A percentile compares a stretch with the other conserved stretches of the same genome.
phyloP scores from a whole-genome alignment of 116 monocot genomes.

The Trichopus zeylanicus region DNA sequence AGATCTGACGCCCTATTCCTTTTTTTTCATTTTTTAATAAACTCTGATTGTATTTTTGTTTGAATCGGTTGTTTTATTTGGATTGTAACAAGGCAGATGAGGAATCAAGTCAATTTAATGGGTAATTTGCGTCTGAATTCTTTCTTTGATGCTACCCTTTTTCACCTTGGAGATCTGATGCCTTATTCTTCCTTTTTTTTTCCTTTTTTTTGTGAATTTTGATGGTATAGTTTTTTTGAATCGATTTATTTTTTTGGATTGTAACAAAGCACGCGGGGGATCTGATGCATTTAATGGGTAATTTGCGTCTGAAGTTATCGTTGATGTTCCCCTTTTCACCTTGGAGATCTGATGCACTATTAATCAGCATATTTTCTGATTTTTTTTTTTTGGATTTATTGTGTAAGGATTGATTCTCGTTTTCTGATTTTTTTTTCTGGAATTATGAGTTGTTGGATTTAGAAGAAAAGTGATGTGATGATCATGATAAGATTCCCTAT shows the following conservation, averaged over 20 bases:
- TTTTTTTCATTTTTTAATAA: not conserved
- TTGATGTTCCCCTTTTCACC: no score
- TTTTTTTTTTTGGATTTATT: constrained; percentile 1
- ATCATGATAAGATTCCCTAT: constrained; percentile 24
- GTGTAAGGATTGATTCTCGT: not conserved
- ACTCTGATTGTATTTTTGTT: not conserved
- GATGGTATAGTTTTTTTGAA: no score
- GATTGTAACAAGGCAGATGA: constrained; percentile 25
- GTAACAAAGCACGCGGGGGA: no score
- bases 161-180: constrained; percentile 37
- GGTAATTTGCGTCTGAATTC: constrained; percentile 30
- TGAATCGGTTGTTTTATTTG: no score
- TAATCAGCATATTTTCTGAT: no score
- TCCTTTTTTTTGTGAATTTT: not conserved
- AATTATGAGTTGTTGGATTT: no score
- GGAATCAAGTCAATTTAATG: constrained; percentile 9
- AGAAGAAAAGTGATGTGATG: constrained; percentile 6
- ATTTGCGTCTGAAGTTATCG: no score
- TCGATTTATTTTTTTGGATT: no score
- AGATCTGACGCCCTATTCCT: not conserved
- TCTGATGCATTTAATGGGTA: no score
- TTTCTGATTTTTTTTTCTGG: no score
- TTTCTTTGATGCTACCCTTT: constrained; percentile 13
- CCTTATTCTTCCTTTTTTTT: not conserved
- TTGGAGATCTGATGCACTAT: no score